Percentiles rank a stretch among this genome's conserved stretches.
Conservation (phyloP, 1,284 basidiomycete species). For the Boletus mariae region DNA sequence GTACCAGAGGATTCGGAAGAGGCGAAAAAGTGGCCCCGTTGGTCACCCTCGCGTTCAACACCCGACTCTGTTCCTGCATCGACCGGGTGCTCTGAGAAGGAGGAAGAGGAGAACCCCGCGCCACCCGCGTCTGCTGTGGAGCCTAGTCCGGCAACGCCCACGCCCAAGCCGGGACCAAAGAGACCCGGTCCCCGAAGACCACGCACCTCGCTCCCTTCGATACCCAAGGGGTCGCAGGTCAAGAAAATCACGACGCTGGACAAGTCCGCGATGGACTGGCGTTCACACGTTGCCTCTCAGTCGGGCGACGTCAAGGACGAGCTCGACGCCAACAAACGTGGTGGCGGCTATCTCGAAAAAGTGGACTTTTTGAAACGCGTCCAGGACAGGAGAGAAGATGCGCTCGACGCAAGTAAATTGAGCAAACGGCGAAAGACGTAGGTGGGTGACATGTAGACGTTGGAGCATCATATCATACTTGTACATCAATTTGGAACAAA, state of each 20-base stretch:
- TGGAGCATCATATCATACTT: conserved; percentile 6
- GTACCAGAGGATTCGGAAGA: conserved; percentile 69
- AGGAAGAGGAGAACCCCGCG: background rate
- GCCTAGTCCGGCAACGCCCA: conserved; percentile 2
- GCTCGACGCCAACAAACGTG: conserved; percentile 65
- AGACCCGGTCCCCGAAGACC: conserved; percentile 63
- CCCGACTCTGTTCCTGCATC: conserved; percentile 1
- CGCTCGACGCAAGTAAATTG: conserved; percentile 51
- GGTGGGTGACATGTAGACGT: background rate
- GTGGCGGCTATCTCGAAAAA: conserved; percentile 78
- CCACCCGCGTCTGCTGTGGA: conserved; percentile 3
- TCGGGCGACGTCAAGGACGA: conserved; percentile 54
- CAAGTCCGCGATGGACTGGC: conserved; percentile 83
- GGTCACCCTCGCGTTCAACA: conserved; percentile 28
- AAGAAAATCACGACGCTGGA: conserved; percentile 79
- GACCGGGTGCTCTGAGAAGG: background rate
- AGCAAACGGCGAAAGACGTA: conserved; percentile 53
- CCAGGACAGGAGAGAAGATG: conserved; percentile 62
- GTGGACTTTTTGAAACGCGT: conserved; percentile 77
- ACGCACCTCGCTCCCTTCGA: conserved; percentile 48
- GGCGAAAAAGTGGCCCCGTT: conserved; percentile 68
- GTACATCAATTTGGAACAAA: conserved; percentile 10
- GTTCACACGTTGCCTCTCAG: conserved; percentile 53
- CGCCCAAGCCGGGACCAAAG: conserved; percentile 28
- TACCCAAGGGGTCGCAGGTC: conserved; percentile 50